phyloP scores from a whole-genome alignment of 116 monocot species.

The Thalassia testudinum region DNA sequence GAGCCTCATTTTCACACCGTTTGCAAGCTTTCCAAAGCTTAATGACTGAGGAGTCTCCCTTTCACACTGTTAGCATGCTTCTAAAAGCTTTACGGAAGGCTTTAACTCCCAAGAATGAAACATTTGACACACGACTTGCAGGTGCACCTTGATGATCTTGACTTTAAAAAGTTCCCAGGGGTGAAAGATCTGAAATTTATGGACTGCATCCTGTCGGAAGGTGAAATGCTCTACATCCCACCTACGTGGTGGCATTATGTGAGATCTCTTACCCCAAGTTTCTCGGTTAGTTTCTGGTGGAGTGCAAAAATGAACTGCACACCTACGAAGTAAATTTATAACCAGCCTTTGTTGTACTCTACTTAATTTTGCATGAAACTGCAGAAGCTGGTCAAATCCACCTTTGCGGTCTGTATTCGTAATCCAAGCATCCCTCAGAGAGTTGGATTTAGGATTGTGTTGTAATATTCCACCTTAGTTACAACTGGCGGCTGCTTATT shows the following conservation, averaged over 20 bases:
- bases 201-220: conserved; percentile 91
- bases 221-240: conserved; percentile 97
- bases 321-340: background rate
- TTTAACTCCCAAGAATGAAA: too few relatives aligned
- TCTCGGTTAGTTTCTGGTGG: conserved; percentile 99
- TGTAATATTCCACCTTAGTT: too few relatives aligned
- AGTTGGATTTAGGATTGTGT: too few relatives aligned
- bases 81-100: too few relatives aligned
- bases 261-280: conserved; percentile 78
- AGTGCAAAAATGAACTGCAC: conserved; percentile 1
- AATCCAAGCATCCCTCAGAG: too few relatives aligned
- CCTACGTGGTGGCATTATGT: conserved; percentile 99
- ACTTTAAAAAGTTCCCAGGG: conserved; percentile 51
- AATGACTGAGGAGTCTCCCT: too few relatives aligned
- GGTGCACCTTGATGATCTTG: conserved; percentile 82
- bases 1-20: too few relatives aligned
- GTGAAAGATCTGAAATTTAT: conserved; percentile 55
- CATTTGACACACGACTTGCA: conserved; percentile 19
- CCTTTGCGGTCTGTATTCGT: too few relatives aligned
- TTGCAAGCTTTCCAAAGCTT: too few relatives aligned
- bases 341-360: background rate
- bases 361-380: background rate
- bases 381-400: background rate
- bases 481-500: too few relatives aligned
- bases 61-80: too few relatives aligned